Evolutionary conservation across 2,329 filamentous ascomycete species (phyloP).

Genomic region (Pseudogymnoascus verrucosus): DNA sequence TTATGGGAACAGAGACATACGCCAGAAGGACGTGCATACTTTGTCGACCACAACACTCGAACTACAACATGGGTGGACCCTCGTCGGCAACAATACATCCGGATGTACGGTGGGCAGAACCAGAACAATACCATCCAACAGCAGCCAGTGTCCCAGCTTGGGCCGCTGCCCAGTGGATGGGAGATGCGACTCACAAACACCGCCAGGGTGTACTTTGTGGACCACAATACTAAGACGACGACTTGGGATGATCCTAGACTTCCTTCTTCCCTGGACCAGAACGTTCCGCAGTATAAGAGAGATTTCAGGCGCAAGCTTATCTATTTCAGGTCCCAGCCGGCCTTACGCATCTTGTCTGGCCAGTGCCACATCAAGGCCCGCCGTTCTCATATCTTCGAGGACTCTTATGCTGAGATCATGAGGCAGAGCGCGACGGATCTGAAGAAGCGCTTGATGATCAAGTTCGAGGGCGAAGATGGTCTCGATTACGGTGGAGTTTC

Average conservation of each 20-base stretch:
- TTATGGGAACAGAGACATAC: constrained; percentile 97
- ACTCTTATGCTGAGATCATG: constrained; percentile 98
- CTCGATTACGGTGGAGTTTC: constrained; percentile 96
- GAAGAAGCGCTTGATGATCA: constrained; percentile 99
- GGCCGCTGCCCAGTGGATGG: constrained; percentile 93
- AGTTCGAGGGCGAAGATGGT: constrained; percentile 97
- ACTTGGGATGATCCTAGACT: constrained; percentile 97
- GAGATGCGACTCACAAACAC: constrained; percentile 99
- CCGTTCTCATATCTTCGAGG: constrained; percentile 94
- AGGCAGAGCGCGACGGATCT: constrained; percentile 89
- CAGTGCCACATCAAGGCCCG: constrained; percentile 98
- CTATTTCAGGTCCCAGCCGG: constrained; percentile 97
- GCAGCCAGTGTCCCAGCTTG: constrained; percentile 93
- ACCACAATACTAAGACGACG: constrained; percentile 99
- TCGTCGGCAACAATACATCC: constrained; percentile 91
- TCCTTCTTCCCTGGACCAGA: constrained; percentile 93
- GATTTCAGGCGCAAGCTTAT: constrained; percentile 97
- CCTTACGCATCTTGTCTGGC: constrained; percentile 86
- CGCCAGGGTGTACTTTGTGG: constrained; percentile 95
- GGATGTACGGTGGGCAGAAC: constrained; percentile 90
- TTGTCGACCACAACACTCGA: constrained; percentile 96
- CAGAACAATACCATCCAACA: constrained; percentile 87
- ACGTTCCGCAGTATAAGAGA: constrained; percentile 98
- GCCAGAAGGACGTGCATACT: constrained; percentile 89
- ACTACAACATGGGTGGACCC: constrained; percentile 99